These are phyloP conservation scores for Uronychia binucleata DNA, from an alignment of 73 alveolate genomes.

Conservation along the genomic window DNA sequence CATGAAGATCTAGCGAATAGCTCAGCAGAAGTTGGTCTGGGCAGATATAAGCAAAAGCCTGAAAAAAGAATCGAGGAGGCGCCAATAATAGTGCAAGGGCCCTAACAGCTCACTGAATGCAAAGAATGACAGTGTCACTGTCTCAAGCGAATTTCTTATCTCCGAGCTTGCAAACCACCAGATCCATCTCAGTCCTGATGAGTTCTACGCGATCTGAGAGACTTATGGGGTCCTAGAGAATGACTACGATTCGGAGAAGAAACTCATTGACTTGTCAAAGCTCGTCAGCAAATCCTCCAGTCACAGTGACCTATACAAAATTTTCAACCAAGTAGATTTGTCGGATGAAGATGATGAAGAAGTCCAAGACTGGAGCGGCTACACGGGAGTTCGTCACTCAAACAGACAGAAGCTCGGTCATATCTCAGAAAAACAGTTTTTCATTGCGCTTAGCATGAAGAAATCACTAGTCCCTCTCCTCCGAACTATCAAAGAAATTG, in stretches of 20 bases:
- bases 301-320: not conserved
- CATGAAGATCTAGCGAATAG: conserved; percentile 11
- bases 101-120: too few relatives aligned
- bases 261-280: not conserved
- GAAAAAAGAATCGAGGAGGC: conserved; percentile 12
- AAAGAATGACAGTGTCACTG: too few relatives aligned
- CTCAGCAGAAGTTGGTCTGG: not conserved
- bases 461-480: conserved; percentile 21
- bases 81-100: too few relatives aligned
- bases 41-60: not conserved
- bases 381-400: not conserved
- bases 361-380: conserved; percentile 12
- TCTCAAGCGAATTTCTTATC: too few relatives aligned
- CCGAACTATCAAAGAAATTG: conserved; percentile 52
- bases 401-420: not conserved
- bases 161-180: conserved; percentile 2
- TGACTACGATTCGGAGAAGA: not conserved
- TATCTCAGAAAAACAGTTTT: not conserved
- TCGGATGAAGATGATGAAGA: conserved; percentile 24
- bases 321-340: conserved; percentile 7
- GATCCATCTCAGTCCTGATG: not conserved
- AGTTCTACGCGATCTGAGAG: not conserved
- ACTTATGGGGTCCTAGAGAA: not conserved
- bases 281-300: not conserved
- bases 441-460: not conserved